phyloP scores from a whole-genome alignment of 208 protist species.

The Trypanosoma scelopori region DNA sequence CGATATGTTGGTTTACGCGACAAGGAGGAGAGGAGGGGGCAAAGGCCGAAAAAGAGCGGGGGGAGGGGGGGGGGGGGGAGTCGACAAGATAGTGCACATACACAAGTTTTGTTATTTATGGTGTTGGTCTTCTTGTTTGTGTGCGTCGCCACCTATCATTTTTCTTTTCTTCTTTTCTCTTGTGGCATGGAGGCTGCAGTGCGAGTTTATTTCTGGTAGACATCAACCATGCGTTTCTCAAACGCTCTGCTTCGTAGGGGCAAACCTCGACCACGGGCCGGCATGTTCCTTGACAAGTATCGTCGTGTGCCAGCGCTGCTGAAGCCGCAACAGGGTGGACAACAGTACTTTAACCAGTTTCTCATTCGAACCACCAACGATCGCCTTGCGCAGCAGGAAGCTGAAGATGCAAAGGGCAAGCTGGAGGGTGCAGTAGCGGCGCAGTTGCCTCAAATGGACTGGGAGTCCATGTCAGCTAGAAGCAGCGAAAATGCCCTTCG shows the following conservation, averaged over 20 bases:
- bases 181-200: not conserved
- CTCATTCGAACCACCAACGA: constrained; percentile 77
- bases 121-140: constrained; percentile 18
- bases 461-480: constrained; percentile 38
- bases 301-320: constrained; percentile 72
- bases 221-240: constrained; percentile 19
- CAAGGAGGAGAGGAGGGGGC: too few relatives aligned
- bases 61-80: too few relatives aligned
- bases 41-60: not conserved
- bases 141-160: not conserved
- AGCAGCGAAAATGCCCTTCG: constrained; percentile 42
- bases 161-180: not conserved
- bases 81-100: too few relatives aligned
- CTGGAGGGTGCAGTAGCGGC: constrained; percentile 17
- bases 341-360: constrained; percentile 84
- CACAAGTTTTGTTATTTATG: too few relatives aligned
- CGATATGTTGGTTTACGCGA: too few relatives aligned
- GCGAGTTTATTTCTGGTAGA: not conserved
- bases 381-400: constrained; percentile 12
- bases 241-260: constrained; percentile 62
- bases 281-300: constrained; percentile 87
- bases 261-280: constrained; percentile 77
- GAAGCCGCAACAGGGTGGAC: constrained; percentile 85
- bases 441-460: constrained; percentile 68
- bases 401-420: constrained; percentile 8